Percentiles rank a stretch among this genome's conserved stretches.
These are phyloP conservation scores for Penicillium soppii DNA, from an alignment of 495 filamentous ascomycete genomes.

Conservation along the genomic window DNA sequence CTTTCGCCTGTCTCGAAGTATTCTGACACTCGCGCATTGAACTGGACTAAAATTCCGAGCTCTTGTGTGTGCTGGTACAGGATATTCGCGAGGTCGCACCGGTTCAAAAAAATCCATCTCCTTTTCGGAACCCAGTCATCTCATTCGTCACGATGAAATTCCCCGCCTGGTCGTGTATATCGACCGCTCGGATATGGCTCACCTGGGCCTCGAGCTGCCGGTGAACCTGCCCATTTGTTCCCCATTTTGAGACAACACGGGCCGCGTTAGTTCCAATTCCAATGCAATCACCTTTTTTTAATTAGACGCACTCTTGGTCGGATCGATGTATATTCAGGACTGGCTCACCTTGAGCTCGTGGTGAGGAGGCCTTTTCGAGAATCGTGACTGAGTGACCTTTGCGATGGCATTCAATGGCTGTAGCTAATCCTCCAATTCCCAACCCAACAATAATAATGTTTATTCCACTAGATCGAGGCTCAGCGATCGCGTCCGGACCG, in stretches of 20 bases:
- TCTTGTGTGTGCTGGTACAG: conserved; percentile 39
- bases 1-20: conserved; percentile 13
- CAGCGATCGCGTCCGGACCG: background rate
- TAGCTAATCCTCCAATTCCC: background rate
- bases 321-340: background rate
- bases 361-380: background rate
- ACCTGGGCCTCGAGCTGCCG: background rate
- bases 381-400: background rate
- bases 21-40: conserved; percentile 3
- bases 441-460: background rate
- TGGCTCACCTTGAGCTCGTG: background rate
- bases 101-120: background rate
- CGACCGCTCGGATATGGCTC: background rate
- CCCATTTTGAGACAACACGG: background rate
- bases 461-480: background rate
- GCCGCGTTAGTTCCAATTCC: background rate
- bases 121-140: background rate
- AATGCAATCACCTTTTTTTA: background rate
- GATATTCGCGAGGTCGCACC: background rate
- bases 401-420: background rate
- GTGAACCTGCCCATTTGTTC: background rate
- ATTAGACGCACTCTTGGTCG: background rate
- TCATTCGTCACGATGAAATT: background rate
- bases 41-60: conserved; percentile 12
- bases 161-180: background rate